Evolutionary conservation across 1,284 basidiomycete species (phyloP).

Genomic region (Ustilago curta): DNA sequence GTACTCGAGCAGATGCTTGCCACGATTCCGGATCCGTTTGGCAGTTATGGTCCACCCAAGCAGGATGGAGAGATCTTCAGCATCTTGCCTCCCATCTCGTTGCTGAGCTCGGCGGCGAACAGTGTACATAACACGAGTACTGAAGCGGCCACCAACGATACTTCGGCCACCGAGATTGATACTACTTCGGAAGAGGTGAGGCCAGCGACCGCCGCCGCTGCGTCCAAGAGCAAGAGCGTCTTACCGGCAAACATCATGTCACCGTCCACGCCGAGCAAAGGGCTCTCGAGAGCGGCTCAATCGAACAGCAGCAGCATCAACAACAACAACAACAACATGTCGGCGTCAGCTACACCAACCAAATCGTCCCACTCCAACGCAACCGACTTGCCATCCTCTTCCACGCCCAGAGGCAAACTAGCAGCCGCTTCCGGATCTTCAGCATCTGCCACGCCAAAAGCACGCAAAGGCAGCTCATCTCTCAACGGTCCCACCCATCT

Average conservation of each 20-base stretch:
- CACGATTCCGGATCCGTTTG: slow-evolving; percentile 90
- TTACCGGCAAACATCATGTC: slow-evolving; percentile 52
- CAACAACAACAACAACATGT: not conserved
- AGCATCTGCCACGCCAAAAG: slow-evolving; percentile 25
- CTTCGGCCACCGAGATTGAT: slow-evolving; percentile 32
- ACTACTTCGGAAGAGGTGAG: slow-evolving; percentile 8
- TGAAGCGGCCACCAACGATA: slow-evolving; percentile 36
- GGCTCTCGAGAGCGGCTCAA: slow-evolving; percentile 27
- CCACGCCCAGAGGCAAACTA: slow-evolving; percentile 27
- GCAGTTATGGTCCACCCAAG: slow-evolving; percentile 87
- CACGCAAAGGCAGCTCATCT: slow-evolving; percentile 6
- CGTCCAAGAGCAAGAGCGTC: slow-evolving; percentile 14
- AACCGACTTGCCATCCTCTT: slow-evolving; percentile 26
- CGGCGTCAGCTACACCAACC: slow-evolving; percentile 27
- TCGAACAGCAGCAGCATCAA: too few species aligned
- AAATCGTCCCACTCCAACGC: slow-evolving; percentile 11
- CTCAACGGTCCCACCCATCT: slow-evolving; percentile 22
- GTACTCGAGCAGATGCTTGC: slow-evolving; percentile 90
- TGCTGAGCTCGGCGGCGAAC: slow-evolving; percentile 46
- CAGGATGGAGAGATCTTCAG: slow-evolving; percentile 91
- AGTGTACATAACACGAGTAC: slow-evolving; percentile 43
- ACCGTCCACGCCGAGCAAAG: slow-evolving; percentile 50
- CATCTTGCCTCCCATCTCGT: slow-evolving; percentile 72
- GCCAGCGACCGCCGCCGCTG: not conserved
- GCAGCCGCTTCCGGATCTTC: not conserved